Conservation (phyloP, 2,329 filamentous ascomycete species). For the Thelonectria blattea region DNA sequence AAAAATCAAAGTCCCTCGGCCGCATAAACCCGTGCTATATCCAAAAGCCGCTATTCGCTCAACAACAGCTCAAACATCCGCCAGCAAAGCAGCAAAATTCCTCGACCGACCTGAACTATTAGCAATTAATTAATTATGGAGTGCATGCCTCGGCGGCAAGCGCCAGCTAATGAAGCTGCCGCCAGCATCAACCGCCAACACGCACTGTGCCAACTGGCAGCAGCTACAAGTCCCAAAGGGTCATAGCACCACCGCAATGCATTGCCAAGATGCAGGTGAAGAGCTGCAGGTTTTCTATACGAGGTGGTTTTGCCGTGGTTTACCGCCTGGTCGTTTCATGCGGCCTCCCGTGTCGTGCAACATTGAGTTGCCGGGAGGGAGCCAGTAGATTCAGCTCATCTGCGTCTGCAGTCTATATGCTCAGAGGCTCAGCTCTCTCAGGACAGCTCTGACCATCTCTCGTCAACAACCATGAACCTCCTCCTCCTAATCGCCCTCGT, state of each 20-base stretch:
- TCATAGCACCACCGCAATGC: background rate
- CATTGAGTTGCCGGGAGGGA: background rate
- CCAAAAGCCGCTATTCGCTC: too few relatives aligned
- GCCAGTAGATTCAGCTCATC: background rate
- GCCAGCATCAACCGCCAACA: background rate
- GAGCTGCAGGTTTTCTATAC: background rate
- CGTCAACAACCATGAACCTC: background rate
- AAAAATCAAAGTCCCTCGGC: too few relatives aligned
- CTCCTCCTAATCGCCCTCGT: slow-evolving; percentile 17
- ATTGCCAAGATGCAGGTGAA: background rate
- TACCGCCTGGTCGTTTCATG: background rate
- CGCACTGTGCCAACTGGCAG: background rate
- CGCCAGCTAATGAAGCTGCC: too few relatives aligned
- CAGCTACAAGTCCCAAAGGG: background rate
- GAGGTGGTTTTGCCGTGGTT: background rate
- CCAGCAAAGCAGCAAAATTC: too few relatives aligned
- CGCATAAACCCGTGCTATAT: too few relatives aligned
- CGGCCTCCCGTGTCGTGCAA: background rate
- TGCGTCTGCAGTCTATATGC: too few relatives aligned
- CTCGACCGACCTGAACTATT: too few relatives aligned
- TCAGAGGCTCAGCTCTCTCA: background rate
- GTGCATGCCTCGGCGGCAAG: too few relatives aligned
- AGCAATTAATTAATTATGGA: too few relatives aligned
- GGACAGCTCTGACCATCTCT: background rate
- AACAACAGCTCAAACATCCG: too few relatives aligned